Evolutionary conservation across 1,284 basidiomycete species (phyloP), one percentile per base, ranked within the genome.

Genomic region (Cryptococcus sp.): DNA sequence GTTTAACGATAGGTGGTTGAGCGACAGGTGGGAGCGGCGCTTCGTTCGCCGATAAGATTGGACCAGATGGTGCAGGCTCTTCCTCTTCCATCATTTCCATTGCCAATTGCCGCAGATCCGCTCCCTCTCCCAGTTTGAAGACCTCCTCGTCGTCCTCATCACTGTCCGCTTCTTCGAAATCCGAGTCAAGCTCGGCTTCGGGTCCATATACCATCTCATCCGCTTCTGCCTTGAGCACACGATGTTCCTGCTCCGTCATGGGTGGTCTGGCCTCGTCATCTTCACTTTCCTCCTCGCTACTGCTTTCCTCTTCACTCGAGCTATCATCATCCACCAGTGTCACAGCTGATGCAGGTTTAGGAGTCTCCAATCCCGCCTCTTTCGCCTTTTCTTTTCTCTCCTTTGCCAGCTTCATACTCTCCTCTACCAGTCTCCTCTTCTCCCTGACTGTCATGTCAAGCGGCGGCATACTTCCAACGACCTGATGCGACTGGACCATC

Each of bases 21-120:
- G 63, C 43, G 1, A 76, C 75, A 7, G 70, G 66, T 10, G 67
- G 66, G 7, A 76, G 59, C 2, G 63, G 56, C 25, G 67, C 54
- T 56, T 78, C 77, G 52, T 78, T 70, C n/a, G 63, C 64, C 23
- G 73, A 74, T 18, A 67, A 61, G 3, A 76, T 70, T 2, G 68
- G 66, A 1, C 55, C 63, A 2, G 57, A 53, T 3, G 60, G 42
- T 0, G 43, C 52, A 9, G 43, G 49, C 21, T 19, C 50, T n/a
- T 54, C 64, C 11, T 65, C 67, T 16, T 67, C 63, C 14, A 64
- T 63, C 21, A 53, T 47, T 24, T 54, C 56, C 24, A 56, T 42
- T 19, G 34, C 52, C 14, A 55, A 13, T n/a, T 25, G 28, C 18
- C 41, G 36, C 16, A 39, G 14, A 19, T 39, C 36, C 7, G 36